Evolutionary conservation across 257 asterid species (phyloP).

Genomic region (Ilex aquifolium): DNA sequence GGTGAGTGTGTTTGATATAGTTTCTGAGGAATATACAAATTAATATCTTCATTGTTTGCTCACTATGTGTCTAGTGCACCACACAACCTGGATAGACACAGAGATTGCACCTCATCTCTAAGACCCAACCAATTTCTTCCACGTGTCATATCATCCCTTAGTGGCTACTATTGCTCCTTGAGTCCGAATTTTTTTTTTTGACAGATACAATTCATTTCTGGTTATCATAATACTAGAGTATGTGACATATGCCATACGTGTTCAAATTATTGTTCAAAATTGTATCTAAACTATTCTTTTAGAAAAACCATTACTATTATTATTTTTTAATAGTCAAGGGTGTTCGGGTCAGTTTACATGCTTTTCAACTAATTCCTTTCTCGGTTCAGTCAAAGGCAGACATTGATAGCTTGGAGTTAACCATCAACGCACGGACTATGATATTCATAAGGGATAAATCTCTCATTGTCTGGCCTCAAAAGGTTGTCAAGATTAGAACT

Average conservation of each 20-base stretch:
- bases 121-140: slow-evolving; percentile 44
- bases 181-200: too few species aligned
- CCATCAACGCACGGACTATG: too few species aligned
- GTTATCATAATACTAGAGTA: too few species aligned
- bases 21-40: neutral
- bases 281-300: neutral
- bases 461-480: too few species aligned
- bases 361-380: too few species aligned
- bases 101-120: slow-evolving; percentile 36
- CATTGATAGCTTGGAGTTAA: too few species aligned
- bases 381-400: too few species aligned
- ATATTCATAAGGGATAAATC: too few species aligned
- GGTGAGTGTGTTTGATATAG: slow-evolving; percentile 15
- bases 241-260: too few species aligned
- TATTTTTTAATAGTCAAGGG: neutral
- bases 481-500: too few species aligned
- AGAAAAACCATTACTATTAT: neutral
- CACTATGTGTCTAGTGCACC: slow-evolving; percentile 23
- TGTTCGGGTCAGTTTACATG: neutral
- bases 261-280: too few species aligned
- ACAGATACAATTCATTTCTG: too few species aligned
- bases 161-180: slow-evolving; percentile 14
- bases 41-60: neutral
- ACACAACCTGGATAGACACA: slow-evolving; percentile 33
- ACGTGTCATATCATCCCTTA: slow-evolving; percentile 35